Conservation (phyloP, 2,329 filamentous ascomycete genomes). For the Neospermospora avenae region DNA sequence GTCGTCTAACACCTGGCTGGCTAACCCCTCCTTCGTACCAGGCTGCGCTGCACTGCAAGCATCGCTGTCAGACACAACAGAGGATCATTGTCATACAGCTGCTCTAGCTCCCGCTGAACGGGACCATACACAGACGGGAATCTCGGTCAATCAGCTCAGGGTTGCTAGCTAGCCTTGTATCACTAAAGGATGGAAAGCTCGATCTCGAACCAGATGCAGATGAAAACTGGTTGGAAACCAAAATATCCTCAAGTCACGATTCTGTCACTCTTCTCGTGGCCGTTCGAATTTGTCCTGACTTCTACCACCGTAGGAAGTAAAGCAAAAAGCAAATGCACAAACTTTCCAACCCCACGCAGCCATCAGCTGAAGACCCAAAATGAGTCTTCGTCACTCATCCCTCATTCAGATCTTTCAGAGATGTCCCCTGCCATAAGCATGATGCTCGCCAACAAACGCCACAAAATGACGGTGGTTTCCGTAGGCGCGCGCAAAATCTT, state of each 20-base stretch:
- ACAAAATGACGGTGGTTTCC: background rate
- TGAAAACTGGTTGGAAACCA: too few relatives aligned
- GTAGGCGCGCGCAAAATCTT: constrained; percentile 8
- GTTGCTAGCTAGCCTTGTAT: background rate
- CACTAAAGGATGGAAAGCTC: background rate
- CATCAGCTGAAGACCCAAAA: background rate
- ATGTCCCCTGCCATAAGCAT: background rate
- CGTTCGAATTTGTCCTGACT: background rate
- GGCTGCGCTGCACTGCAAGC: constrained; percentile 9
- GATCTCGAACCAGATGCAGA: background rate
- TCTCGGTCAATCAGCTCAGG: background rate
- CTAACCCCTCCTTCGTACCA: constrained; percentile 8
- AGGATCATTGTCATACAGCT: background rate
- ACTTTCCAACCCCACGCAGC: background rate
- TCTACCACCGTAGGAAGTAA: background rate
- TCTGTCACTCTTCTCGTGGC: background rate
- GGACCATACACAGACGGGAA: background rate
- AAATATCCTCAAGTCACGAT: too few relatives aligned
- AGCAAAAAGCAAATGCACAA: background rate
- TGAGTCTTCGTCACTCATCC: constrained; percentile 2
- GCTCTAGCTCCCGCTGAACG: background rate
- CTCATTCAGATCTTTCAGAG: too few relatives aligned
- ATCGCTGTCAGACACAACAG: constrained; percentile 11
- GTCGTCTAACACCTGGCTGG: constrained; percentile 1
- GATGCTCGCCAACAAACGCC: background rate